Conservation (phyloP, 768 basidiomycete species). For the Obba rivulosa region DNA sequence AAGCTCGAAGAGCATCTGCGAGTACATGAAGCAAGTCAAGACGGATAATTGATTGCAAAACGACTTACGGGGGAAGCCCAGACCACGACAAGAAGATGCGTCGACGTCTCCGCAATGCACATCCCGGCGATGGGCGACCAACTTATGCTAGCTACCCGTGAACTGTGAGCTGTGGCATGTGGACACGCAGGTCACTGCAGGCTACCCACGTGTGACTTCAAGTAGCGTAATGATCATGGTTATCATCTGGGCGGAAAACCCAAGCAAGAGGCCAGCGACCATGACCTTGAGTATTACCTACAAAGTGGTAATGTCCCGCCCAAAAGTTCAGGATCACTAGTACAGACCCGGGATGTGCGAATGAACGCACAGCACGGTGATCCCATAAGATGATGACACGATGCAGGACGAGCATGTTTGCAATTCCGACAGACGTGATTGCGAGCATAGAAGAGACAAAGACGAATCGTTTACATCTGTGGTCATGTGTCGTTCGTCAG, state of each 20-base stretch:
- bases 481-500: background rate
- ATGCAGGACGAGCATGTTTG: constrained; percentile 28
- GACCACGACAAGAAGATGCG: constrained; percentile 17
- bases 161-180: background rate
- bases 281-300: constrained; percentile 20
- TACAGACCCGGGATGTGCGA: background rate
- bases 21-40: background rate
- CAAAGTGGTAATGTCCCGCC: background rate
- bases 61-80: constrained; percentile 30
- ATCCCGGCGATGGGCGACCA: constrained; percentile 18
- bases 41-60: background rate
- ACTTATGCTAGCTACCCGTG: constrained; percentile 18
- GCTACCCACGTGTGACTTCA: constrained; percentile 20
- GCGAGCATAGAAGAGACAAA: constrained; percentile 18
- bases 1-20: constrained; percentile 30
- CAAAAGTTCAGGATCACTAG: background rate
- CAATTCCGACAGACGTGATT: constrained; percentile 25
- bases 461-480: constrained; percentile 28
- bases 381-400: constrained; percentile 34
- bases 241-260: constrained; percentile 19
- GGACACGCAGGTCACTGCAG: background rate
- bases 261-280: constrained; percentile 22
- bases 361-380: constrained; percentile 20
- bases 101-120: constrained; percentile 23
- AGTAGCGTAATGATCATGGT: constrained; percentile 22